phyloP scores from a whole-genome alignment of 306 rosid species.

The Prunus fruticosa region DNA sequence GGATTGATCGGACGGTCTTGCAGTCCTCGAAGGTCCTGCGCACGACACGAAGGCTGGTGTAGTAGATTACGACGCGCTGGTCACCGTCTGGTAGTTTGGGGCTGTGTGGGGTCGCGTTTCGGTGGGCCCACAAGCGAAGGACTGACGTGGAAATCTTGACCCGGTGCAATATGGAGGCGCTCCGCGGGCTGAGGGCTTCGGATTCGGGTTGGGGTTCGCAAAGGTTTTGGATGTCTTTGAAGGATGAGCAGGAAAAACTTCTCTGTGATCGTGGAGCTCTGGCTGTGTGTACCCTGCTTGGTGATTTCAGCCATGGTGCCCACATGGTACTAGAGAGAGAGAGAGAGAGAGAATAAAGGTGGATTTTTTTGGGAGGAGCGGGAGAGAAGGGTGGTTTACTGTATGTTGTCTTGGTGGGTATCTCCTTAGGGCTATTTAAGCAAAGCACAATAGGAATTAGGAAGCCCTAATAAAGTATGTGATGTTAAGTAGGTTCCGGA shows the following conservation, averaged over 20 bases:
- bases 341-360: background rate
- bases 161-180: constrained; percentile 65
- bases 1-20: constrained; percentile 56
- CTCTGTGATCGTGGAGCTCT: constrained; percentile 13
- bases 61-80: constrained; percentile 54
- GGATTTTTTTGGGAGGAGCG: background rate
- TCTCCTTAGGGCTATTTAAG: background rate
- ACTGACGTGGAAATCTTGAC: constrained; percentile 44
- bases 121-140: constrained; percentile 40
- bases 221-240: constrained; percentile 67
- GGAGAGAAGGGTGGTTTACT: background rate
- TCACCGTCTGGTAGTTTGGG: constrained; percentile 35
- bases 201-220: constrained; percentile 31
- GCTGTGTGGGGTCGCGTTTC: background rate
- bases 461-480: background rate
- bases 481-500: background rate
- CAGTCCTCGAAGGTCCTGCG: constrained; percentile 82
- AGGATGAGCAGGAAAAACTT: constrained; percentile 53
- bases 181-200: constrained; percentile 37
- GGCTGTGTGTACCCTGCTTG: constrained; percentile 39
- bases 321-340: constrained; percentile 40
- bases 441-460: background rate
- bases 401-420: background rate
- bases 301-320: constrained; percentile 67
- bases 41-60: constrained; percentile 81